These are phyloP conservation scores for Taxillus chinensis DNA, from an alignment of 164 flowering plant genomes.

Conservation along the genomic window DNA sequence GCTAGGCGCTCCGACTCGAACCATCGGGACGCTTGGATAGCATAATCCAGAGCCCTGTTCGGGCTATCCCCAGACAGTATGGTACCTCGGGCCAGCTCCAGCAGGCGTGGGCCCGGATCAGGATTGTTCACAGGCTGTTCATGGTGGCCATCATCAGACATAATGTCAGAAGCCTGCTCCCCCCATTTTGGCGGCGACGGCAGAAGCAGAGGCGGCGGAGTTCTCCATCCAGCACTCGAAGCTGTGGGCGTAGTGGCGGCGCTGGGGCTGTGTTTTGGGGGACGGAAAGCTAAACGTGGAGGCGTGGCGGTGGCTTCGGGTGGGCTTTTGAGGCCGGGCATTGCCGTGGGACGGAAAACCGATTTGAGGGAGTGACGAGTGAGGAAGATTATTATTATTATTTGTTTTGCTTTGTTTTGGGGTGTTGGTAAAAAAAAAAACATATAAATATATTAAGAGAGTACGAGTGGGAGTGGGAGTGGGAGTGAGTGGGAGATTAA, in stretches of 20 bases:
- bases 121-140: background rate
- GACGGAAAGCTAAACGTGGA: background rate
- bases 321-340: constrained; percentile 1
- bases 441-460: no score
- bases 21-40: background rate
- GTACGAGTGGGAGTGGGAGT: no score
- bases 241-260: background rate
- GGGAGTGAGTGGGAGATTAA: no score
- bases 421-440: constrained; percentile 33
- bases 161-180: background rate
- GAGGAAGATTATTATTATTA: constrained; percentile 22
- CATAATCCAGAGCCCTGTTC: constrained; percentile 4
- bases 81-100: constrained; percentile 2
- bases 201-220: background rate
- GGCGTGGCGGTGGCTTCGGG: background rate
- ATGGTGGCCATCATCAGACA: background rate
- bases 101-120: constrained; percentile 2
- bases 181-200: constrained; percentile 1
- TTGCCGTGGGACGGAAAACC: background rate
- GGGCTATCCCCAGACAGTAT: constrained; percentile 1
- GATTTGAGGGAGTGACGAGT: constrained; percentile 24
- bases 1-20: background rate
- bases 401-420: constrained; percentile 20
- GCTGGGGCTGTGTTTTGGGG: background rate
- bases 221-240: background rate